Evolutionary conservation across 345 rosid species (phyloP), one percentile per base, ranked within the genome.

Genomic region (Gossypium raimondii): DNA sequence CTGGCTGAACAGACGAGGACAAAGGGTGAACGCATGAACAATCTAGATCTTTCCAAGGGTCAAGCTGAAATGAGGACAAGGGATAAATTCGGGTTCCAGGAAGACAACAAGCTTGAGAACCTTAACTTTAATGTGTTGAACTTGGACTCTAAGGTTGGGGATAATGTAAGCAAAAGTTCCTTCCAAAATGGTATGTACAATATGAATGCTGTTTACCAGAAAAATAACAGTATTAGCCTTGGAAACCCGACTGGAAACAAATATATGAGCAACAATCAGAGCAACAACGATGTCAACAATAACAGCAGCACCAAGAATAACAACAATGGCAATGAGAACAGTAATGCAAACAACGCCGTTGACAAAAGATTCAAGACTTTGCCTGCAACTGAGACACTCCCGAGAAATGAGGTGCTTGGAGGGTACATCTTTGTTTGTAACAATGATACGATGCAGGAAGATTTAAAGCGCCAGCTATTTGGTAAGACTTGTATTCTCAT

Each of bases 361-460:
- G 94, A 90, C 69, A 88, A 90, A 84, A 85, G 94, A 86, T 88
- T 90, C 85, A 95, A 95, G 83, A 95, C 99, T 27, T 72, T 95
- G 82, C 99, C 99, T 77, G 96, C 98, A 0, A 82, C 96, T 0
- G 99, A 95, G 88, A 93, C 89, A 2, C 97, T 95, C 22, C 99
- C 94, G 0, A 83, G 99, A 67, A 90, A 95, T 61, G 98, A 95
- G 85, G 98, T 91, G 74, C 99, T 95, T 79, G 99, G 99, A 64
- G 99, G 99, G 2, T 95, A 95, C 81, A 91, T 93, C 81, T 95
- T 95, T 81, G 99, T 95, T 45, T 95, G 99, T 73, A 95, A 93
- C 92, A 93, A 95, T 64, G 99, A 95, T 75, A 95, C 99, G 7
- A 95, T 93, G 99, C 97, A 93, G 89, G 99, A 95, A 75, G 99